These are phyloP conservation scores for Sugiyamaella mastotermitis DNA, from an alignment of 805 yeast species.

Conservation along the genomic window DNA sequence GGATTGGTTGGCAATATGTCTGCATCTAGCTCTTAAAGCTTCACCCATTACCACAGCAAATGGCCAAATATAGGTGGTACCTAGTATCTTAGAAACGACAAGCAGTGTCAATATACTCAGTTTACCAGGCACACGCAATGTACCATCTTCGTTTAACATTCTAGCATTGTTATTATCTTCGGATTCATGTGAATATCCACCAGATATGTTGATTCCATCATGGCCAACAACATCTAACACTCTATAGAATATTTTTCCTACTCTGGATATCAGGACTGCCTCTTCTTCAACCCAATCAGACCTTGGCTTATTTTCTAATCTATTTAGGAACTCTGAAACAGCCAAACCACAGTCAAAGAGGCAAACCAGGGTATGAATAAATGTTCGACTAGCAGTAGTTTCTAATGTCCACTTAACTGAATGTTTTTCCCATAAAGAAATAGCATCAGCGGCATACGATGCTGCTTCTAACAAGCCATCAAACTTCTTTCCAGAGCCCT, in stretches of 20 bases:
- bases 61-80: conserved; percentile 23
- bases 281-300: conserved; percentile 20
- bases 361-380: conserved; percentile 30
- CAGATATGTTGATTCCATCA: conserved; percentile 12
- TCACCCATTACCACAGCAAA: conserved; percentile 23
- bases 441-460: conserved; percentile 33
- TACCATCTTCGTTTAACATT: conserved; percentile 9
- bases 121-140: conserved; percentile 7
- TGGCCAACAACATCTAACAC: conserved; percentile 22
- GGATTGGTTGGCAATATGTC: too few species aligned
- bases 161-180: conserved; percentile 2
- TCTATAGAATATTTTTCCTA: conserved; percentile 20
- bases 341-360: conserved; percentile 34
- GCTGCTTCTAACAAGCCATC: conserved; percentile 32
- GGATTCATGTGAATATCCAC: background rate
- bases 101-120: conserved; percentile 18
- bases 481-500: conserved; percentile 14
- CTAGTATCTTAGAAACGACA: conserved; percentile 18
- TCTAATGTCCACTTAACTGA: conserved; percentile 27
- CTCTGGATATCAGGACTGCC: conserved; percentile 14
- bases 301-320: conserved; percentile 17
- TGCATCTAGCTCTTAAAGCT: conserved; percentile 17
- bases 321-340: conserved; percentile 28
- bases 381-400: conserved; percentile 29
- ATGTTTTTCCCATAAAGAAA: conserved; percentile 34